A percentile compares a stretch with the other conserved stretches of the same genome.
Conservation (phyloP, 1,284 basidiomycete species). For the Phlebopus sp. region DNA sequence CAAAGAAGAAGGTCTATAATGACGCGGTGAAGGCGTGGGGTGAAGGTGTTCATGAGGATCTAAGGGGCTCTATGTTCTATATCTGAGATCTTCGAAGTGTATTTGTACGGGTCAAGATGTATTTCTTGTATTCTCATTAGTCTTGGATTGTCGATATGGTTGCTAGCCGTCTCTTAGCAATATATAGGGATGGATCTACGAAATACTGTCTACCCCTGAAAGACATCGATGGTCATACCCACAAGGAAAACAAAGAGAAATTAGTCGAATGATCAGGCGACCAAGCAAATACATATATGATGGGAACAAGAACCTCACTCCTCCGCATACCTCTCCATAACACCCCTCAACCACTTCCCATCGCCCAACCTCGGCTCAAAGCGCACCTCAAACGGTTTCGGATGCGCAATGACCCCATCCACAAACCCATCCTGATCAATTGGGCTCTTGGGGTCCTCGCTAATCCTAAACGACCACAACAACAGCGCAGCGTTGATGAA, state of each 20-base stretch:
- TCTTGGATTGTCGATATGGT: neutral
- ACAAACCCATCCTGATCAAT: conserved; percentile 58
- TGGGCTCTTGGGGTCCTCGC: conserved; percentile 46
- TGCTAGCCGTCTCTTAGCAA: too few relatives aligned
- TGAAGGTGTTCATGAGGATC: conserved; percentile 43
- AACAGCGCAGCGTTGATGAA: conserved; percentile 60
- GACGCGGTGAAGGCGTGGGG: too few relatives aligned
- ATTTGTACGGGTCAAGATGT: neutral
- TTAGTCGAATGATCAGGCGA: too few relatives aligned
- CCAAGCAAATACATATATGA: too few relatives aligned
- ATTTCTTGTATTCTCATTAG: neutral
- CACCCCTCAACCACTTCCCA: conserved; percentile 18
- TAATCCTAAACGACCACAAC: conserved; percentile 59
- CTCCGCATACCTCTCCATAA: conserved; percentile 26
- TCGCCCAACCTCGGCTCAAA: conserved; percentile 45
- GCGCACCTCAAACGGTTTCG: conserved; percentile 50
- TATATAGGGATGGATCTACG: too few relatives aligned
- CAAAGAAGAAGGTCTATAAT: too few relatives aligned
- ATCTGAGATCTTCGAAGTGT: conserved; percentile 40
- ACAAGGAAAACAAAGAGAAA: too few relatives aligned
- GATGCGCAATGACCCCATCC: conserved; percentile 57
- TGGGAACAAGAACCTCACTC: too few relatives aligned
- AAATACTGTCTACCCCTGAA: too few relatives aligned
- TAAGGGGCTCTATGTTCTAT: conserved; percentile 71
- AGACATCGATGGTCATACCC: too few relatives aligned